Evolutionary conservation across 2,329 filamentous ascomycete species (phyloP).

Genomic region (Xylaria sp.): DNA sequence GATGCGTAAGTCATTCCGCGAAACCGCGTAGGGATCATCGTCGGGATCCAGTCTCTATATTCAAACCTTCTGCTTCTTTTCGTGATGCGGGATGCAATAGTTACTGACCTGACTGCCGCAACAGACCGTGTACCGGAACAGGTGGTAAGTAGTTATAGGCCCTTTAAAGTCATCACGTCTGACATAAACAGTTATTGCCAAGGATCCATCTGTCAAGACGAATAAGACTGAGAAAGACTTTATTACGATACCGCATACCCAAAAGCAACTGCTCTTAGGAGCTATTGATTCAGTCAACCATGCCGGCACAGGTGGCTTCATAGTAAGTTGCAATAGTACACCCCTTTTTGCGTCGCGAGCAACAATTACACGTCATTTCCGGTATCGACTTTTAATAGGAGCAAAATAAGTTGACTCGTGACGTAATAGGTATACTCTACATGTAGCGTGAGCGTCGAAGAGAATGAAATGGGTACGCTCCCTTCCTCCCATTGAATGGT

Average conservation of each 20-base stretch:
- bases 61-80: too few relatives aligned
- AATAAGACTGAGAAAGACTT: slow-evolving; percentile 98
- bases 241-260: slow-evolving; percentile 88
- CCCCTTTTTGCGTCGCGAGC: background rate
- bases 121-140: slow-evolving; percentile 87
- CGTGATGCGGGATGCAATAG: background rate
- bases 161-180: slow-evolving; percentile 1
- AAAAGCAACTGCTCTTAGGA: slow-evolving; percentile 91
- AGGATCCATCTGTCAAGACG: slow-evolving; percentile 96
- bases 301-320: slow-evolving; percentile 87
- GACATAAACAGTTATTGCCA: slow-evolving; percentile 76
- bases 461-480: slow-evolving; percentile 72
- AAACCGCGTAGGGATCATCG: background rate
- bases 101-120: slow-evolving; percentile 67
- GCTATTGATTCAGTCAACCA: slow-evolving; percentile 97
- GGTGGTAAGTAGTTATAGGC: slow-evolving; percentile 62
- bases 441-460: slow-evolving; percentile 92
- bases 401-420: slow-evolving; percentile 4
- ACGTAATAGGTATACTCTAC: slow-evolving; percentile 72
- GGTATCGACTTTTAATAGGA: slow-evolving; percentile 62
- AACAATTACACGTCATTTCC: background rate
- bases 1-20: slow-evolving; percentile 63
- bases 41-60: too few relatives aligned
- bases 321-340: slow-evolving; percentile 53
- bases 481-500: background rate